phyloP scores from a whole-genome alignment of 2,329 filamentous ascomycete species.

The Aspergillus uvarum region DNA sequence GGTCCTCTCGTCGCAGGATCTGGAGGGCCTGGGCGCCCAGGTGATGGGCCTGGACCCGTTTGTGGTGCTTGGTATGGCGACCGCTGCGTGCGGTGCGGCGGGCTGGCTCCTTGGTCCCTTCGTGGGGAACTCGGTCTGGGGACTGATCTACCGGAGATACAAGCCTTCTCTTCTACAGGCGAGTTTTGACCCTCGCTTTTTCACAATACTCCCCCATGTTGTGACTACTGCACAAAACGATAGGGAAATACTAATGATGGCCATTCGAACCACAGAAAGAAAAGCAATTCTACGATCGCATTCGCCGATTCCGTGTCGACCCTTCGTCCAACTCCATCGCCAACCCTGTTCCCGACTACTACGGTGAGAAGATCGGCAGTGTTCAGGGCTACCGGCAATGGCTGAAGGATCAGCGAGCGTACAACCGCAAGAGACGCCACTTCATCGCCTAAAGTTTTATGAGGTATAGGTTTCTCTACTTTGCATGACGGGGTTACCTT shows the following conservation, averaged over 20 bases:
- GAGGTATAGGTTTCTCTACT: not conserved
- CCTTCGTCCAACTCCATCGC: constrained; percentile 82
- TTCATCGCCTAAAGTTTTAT: constrained; percentile 34
- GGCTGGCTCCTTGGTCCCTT: constrained; percentile 88
- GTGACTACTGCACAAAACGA: constrained; percentile 1
- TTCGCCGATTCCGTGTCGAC: constrained; percentile 90
- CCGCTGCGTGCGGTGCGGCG: constrained; percentile 70
- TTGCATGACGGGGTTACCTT: constrained; percentile 3
- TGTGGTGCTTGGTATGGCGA: constrained; percentile 77
- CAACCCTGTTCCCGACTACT: constrained; percentile 96
- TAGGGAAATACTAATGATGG: constrained; percentile 8
- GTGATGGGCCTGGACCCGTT: constrained; percentile 85
- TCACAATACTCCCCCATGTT: not conserved
- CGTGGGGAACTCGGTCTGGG: constrained; percentile 77
- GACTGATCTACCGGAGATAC: constrained; percentile 68
- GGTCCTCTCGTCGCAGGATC: constrained; percentile 67
- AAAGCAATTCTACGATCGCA: constrained; percentile 84
- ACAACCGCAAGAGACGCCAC: constrained; percentile 78
- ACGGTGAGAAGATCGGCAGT: constrained; percentile 96
- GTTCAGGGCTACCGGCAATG: constrained; percentile 88
- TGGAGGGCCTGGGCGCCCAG: constrained; percentile 63
- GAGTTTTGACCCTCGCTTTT: constrained; percentile 32
- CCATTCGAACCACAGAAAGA: constrained; percentile 65
- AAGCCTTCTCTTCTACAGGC: constrained; percentile 70
- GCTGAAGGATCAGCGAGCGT: constrained; percentile 96